Conservation (phyloP, 768 basidiomycete species). For the Astraeus odoratus region DNA sequence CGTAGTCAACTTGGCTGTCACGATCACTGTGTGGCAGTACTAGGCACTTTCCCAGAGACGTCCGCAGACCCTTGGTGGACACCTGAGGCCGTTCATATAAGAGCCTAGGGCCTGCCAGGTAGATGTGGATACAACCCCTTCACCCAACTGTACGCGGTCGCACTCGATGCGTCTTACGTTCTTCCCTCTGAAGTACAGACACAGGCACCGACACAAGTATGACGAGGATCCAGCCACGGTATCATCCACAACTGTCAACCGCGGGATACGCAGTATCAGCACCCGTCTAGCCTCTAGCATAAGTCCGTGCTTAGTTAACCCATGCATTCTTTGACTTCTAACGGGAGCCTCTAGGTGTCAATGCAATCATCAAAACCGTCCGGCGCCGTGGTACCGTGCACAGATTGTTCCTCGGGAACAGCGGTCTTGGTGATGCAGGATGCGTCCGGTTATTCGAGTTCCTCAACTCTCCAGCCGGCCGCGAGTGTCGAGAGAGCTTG, state of each 20-base stretch:
- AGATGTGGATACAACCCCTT: background rate
- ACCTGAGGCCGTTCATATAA: background rate
- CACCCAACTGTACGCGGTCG: background rate
- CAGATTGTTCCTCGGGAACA: constrained; percentile 50
- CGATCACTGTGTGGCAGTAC: too few species aligned
- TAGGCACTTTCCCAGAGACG: background rate
- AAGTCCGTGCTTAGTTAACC: constrained; percentile 9
- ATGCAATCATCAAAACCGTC: constrained; percentile 41
- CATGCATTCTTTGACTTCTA: background rate
- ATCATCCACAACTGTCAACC: constrained; percentile 16
- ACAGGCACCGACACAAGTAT: constrained; percentile 22
- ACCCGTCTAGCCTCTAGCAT: constrained; percentile 24
- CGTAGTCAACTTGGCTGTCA: too few species aligned
- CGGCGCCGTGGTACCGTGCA: constrained; percentile 40
- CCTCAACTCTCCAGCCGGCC: constrained; percentile 42
- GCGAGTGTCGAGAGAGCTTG: constrained; percentile 33
- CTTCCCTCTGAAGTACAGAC: constrained; percentile 16
- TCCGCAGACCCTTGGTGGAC: background rate
- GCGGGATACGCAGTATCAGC: constrained; percentile 20
- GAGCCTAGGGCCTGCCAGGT: background rate
- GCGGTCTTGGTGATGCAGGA: constrained; percentile 52
- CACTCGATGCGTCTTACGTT: constrained; percentile 21
- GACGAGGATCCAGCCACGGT: constrained; percentile 24
- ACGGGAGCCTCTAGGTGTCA: constrained; percentile 35
- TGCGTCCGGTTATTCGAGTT: constrained; percentile 48